Percentiles rank a stretch among this genome's conserved stretches.
Evolutionary conservation across 345 rosid genomes (phyloP).

Genomic region (Erodium maritimum): DNA sequence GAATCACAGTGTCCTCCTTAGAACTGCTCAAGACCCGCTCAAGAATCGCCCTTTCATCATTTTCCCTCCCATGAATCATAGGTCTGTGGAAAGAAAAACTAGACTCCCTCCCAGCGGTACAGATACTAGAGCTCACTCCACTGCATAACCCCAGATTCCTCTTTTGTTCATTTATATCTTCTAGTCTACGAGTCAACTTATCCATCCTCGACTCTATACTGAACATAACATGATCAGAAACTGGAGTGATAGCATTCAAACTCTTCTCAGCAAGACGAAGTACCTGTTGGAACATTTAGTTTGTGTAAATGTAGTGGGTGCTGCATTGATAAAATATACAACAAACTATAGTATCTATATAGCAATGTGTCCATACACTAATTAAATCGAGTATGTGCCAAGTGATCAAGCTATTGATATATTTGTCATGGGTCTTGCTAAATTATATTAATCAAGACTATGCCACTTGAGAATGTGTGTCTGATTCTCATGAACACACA

Average conservation of each 20-base stretch:
- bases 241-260: neutral
- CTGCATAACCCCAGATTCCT: neutral
- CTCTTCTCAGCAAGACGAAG: neutral
- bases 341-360: no score
- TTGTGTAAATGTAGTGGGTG: no score
- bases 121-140: neutral
- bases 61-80: constrained; percentile 11
- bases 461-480: no score
- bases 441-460: no score
- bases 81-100: constrained; percentile 10
- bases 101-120: neutral
- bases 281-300: no score
- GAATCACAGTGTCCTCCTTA: neutral
- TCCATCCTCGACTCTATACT: neutral
- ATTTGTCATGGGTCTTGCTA: no score
- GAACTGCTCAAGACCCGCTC: neutral
- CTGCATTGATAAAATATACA: no score
- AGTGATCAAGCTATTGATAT: no score
- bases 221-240: neutral
- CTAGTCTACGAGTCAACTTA: neutral
- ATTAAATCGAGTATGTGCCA: no score
- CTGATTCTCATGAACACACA: no score
- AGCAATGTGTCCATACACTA: no score
- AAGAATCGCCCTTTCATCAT: constrained; percentile 7
- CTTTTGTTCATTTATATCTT: neutral